A percentile compares a stretch with the other conserved stretches of the same genome.
Evolutionary conservation across 139 green algal genomes (phyloP).

Genomic region (Pleodorina starrii): DNA sequence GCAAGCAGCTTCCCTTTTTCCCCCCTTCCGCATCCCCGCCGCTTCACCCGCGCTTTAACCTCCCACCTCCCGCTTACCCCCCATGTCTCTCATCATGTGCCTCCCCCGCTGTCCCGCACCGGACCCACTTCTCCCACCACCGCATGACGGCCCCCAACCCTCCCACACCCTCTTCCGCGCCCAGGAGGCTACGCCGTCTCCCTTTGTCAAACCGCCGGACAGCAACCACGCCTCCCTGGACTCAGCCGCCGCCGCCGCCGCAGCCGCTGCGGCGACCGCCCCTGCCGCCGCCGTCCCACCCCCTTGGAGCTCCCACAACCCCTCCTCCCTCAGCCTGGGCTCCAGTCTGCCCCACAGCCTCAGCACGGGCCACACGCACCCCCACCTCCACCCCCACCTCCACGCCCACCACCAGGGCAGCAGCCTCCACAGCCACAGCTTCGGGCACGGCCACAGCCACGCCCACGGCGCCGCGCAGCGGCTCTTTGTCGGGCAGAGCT

Average conservation of each 20-base stretch:
- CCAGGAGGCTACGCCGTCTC: neutral
- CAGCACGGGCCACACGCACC: neutral
- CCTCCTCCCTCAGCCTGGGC: neutral
- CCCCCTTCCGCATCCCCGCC: too few relatives aligned
- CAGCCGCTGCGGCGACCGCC: neutral
- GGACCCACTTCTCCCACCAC: too few relatives aligned
- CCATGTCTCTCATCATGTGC: too few relatives aligned
- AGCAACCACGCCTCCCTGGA: neutral
- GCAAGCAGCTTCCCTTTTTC: too few relatives aligned
- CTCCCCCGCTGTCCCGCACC: too few relatives aligned
- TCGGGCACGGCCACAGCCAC: neutral
- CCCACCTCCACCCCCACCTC: conserved; percentile 8
- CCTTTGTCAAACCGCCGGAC: neutral
- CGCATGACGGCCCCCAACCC: too few relatives aligned
- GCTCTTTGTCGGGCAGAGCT: neutral
- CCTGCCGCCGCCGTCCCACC: neutral
- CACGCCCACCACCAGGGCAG: neutral
- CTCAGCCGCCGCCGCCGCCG: neutral
- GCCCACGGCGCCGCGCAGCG: neutral
- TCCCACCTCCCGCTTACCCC: too few relatives aligned
- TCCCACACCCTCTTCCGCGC: neutral
- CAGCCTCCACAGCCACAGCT: neutral
- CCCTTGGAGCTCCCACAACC: neutral
- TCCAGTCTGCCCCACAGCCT: neutral
- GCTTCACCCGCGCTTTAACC: too few relatives aligned